These are phyloP conservation scores for Cryptococcus maquisensis DNA, from an alignment of 1,284 basidiomycete species.

Conservation along the genomic window DNA sequence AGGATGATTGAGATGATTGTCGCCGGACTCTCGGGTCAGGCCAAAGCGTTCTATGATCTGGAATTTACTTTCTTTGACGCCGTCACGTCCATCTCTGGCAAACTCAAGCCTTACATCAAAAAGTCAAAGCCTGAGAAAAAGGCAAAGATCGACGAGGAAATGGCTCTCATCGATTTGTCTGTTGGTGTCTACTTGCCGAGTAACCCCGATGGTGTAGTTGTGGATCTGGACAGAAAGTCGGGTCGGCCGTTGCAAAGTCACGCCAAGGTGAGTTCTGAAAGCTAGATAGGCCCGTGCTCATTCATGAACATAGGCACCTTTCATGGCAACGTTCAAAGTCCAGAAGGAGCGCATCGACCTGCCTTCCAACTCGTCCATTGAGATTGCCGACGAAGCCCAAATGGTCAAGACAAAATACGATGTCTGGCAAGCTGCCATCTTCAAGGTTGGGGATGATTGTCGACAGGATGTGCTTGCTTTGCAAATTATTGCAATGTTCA, in stretches of 20 bases:
- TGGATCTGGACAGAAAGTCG: slow-evolving; percentile 95
- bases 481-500: slow-evolving; percentile 99
- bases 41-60: slow-evolving; percentile 83
- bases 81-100: slow-evolving; percentile 96
- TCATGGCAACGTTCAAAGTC: slow-evolving; percentile 99
- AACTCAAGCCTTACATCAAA: slow-evolving; percentile 95
- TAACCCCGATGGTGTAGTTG: slow-evolving; percentile 93
- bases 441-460: slow-evolving; percentile 99
- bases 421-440: slow-evolving; percentile 97
- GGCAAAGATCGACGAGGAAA: slow-evolving; percentile 99
- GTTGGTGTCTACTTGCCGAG: slow-evolving; percentile 94
- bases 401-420: slow-evolving; percentile 68
- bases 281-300: neutral
- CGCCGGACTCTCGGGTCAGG: slow-evolving; percentile 80
- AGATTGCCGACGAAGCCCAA: slow-evolving; percentile 35
- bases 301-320: slow-evolving; percentile 68
- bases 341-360: slow-evolving; percentile 68
- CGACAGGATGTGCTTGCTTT: slow-evolving; percentile 95
- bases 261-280: slow-evolving; percentile 69
- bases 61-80: slow-evolving; percentile 97
- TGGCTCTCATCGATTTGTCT: slow-evolving; percentile 91
- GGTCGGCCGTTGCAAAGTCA: slow-evolving; percentile 95
- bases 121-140: slow-evolving; percentile 96
- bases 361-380: slow-evolving; percentile 21
- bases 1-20: slow-evolving; percentile 79